Conservation (phyloP, 768 basidiomycete species). For the Serendipita sp. region DNA sequence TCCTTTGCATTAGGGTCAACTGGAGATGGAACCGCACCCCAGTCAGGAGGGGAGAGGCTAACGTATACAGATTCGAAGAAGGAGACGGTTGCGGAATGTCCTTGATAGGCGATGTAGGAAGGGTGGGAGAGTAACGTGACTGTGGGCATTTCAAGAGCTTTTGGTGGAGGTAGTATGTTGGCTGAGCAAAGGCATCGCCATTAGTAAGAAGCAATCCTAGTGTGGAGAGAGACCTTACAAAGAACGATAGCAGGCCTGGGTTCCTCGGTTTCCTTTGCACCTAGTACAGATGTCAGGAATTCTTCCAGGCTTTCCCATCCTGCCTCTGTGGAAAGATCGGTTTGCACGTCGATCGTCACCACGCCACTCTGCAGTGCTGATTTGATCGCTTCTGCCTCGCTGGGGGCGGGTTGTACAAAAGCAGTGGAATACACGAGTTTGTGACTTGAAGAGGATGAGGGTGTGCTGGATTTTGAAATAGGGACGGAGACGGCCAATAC, state of each 20-base stretch:
- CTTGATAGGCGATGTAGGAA: conserved; percentile 53
- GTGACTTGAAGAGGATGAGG: conserved; percentile 19
- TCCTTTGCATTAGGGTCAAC: conserved; percentile 30
- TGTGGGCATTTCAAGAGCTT: conserved; percentile 51
- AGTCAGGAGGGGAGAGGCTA: conserved; percentile 62
- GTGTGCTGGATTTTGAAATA: not conserved
- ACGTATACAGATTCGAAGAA: conserved; percentile 54
- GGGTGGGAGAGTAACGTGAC: conserved; percentile 69
- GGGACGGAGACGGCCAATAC: conserved; percentile 1
- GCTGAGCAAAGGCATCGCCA: conserved; percentile 25
- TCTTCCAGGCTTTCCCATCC: conserved; percentile 57
- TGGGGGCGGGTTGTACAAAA: conserved; percentile 33
- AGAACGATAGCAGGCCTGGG: conserved; percentile 40
- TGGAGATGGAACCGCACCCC: conserved; percentile 38
- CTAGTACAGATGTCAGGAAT: conserved; percentile 42
- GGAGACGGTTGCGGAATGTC: conserved; percentile 54
- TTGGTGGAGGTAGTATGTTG: conserved; percentile 65
- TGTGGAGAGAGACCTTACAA: conserved; percentile 27
- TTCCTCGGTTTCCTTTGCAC: conserved; percentile 15
- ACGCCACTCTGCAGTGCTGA: conserved; percentile 51
- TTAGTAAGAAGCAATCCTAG: conserved; percentile 5
- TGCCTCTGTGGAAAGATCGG: conserved; percentile 34
- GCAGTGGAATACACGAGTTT: conserved; percentile 40
- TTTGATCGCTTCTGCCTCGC: conserved; percentile 36
- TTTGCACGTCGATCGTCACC: conserved; percentile 55